Base-by-base conservation (phyloP, 2,329 filamentous ascomycete genomes). In the Calycina marina region DNA sequence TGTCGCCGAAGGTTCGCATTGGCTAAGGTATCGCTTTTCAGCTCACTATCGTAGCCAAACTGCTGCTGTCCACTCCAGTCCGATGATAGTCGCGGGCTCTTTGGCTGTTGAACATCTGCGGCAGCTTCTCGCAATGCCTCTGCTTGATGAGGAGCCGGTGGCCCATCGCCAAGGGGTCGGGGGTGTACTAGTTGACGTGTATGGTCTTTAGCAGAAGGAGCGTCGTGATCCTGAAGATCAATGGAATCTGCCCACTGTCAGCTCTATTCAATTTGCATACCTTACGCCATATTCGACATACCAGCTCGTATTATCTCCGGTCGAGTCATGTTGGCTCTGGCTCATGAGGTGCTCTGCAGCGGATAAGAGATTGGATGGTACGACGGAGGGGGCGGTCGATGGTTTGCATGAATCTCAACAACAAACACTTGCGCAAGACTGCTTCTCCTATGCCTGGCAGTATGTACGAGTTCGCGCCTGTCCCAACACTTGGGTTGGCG, bases 201-300 rank as follows among this genome's bases (percentile, higher is more conserved):
- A 56, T 93, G 85, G 53, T 86, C 79, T 61, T 93, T 70, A 24
- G 88, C 83, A 28, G 86, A 90, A 18, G 85, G 84, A 37, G 78
- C 66, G 50, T 77, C 64, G 51, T 75, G 80, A 58, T 84, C 73
- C 67, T 96, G 90, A 32, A 96, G 74, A 61, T 96, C 90, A 59
- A 94, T 80, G 41, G 88, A 92, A 63, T 96, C 88, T 93, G 58
- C 37, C 28, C 38, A 32, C 37, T 32, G 25, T 46, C 54, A 45
- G 54, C 47, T n/a, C n/a, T n/a, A n/a, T n/a, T n/a, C n/a, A 35
- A 37, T 30, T 31, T 18, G 30, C 18, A 4, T 13, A 4, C 29
- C 28, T 29, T 31, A 5, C 14, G 14, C 28, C 24, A 30, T 32
- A n/a, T 18, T 34, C 27, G 24, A 40, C 60, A 40, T 56, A 68